Base-by-base conservation (phyloP, 495 filamentous ascomycete species). In the Xylaria castorea region DNA sequence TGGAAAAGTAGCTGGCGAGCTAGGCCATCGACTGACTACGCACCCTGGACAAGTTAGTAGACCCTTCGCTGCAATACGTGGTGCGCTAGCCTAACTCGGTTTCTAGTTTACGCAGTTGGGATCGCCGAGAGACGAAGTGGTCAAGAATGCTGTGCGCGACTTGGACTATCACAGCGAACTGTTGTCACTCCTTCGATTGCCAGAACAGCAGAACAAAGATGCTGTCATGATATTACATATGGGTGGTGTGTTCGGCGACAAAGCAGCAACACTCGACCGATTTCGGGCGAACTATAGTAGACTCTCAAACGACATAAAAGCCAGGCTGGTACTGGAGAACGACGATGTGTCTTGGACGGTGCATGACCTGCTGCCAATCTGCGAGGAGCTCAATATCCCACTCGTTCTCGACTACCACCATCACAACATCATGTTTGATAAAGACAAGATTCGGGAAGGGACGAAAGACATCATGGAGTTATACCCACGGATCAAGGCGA, bases 151-250 rank as follows among this genome's bases (percentile, higher is more conserved):
- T 1, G 78, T 95, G 11, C 89, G 94, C 3, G 96, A 97, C 81
- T 87, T 98, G 0, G 92, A 93, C 60, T 98, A 96, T 74, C 95
- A 98, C 78, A 91, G 92, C 46, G 94, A 99, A 80, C 80, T 98
- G 85, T 87, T 98, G 0, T 87, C 87, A 14, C 87, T 97, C 1
- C 89, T 98, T 20, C 90, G 88, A 27, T 83, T 98, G 0, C 93
- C 94, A 0, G 87, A 89, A 22, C 94, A 98, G 78, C 87, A 91
- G 68, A 85, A 98, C 78, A 90, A 91, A 27, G 94, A 98, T 80
- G 94, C 96, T 7, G 90, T 98, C 51, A 96, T 98, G 93, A 94
- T 98, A 69, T 78, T 98, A 3, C 96, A 98, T 76, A 94, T 98
- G 89, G 96, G 95, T 25, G 96, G 96, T 18, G 88, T 93, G 0